Evolutionary conservation across 1,284 basidiomycete species (phyloP).

Genomic region (Cryptococcus amylolentus): DNA sequence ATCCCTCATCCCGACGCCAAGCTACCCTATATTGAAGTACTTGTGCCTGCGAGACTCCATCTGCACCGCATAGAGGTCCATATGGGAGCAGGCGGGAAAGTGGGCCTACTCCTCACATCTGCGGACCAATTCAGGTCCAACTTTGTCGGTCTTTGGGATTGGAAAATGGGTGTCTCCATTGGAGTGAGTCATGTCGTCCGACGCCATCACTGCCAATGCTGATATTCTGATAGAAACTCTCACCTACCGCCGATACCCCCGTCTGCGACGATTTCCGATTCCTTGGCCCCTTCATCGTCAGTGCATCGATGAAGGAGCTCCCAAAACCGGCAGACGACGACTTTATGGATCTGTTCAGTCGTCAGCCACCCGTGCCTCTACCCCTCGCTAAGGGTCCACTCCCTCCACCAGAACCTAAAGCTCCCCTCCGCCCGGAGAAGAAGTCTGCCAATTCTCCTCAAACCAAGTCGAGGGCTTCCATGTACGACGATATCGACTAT

Average conservation of each 20-base stretch:
- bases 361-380: background rate
- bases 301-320: background rate
- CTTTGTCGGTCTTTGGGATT: constrained; percentile 8
- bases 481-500: too few species aligned
- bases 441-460: too few species aligned
- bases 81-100: background rate
- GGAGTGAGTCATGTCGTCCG: background rate
- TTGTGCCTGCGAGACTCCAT: constrained; percentile 4
- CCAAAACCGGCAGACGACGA: background rate
- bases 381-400: too few species aligned
- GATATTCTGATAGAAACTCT: background rate
- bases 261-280: constrained; percentile 2
- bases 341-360: background rate
- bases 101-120: background rate
- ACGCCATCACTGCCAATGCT: background rate
- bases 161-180: constrained; percentile 7
- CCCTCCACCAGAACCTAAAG: too few species aligned
- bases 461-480: too few species aligned
- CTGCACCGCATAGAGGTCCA: constrained; percentile 1
- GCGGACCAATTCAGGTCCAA: background rate
- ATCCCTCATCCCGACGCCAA: constrained; percentile 3
- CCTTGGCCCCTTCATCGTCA: constrained; percentile 5
- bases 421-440: too few species aligned
- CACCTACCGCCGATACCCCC: background rate
- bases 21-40: constrained; percentile 2